A percentile compares a stretch with the other conserved stretches of the same genome.
These are phyloP conservation scores for Podospora pseudoanserina DNA, from an alignment of 495 filamentous ascomycete genomes.

Conservation along the genomic window DNA sequence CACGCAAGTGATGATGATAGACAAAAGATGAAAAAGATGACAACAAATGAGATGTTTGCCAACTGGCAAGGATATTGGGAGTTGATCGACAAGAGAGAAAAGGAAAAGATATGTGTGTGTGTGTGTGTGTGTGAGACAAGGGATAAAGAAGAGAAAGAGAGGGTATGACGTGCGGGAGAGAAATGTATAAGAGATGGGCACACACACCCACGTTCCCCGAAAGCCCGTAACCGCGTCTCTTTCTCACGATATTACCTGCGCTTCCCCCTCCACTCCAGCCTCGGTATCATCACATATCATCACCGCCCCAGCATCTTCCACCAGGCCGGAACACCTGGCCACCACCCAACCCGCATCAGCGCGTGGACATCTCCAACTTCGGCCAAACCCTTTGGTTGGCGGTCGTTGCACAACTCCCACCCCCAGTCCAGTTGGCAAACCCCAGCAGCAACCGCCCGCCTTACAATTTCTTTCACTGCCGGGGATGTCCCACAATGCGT, in stretches of 20 bases:
- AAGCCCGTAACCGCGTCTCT: not conserved
- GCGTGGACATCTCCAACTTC: not conserved
- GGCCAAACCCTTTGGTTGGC: not conserved
- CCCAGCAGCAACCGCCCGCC: not conserved
- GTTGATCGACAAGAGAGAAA: constrained; percentile 1
- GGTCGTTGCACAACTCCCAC: not conserved
- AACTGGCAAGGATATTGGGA: not conserved
- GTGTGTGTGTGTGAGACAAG: too few species aligned
- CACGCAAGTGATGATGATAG: not conserved
- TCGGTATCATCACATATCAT: too few species aligned
- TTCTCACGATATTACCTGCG: not conserved
- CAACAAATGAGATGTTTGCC: not conserved
- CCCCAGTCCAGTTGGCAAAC: not conserved
- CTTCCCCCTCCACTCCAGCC: too few species aligned
- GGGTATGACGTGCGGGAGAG: not conserved
- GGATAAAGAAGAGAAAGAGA: constrained; percentile 3
- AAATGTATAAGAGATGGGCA: not conserved
- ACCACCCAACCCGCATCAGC: too few species aligned
- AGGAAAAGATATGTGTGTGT: not conserved
- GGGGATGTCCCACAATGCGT: not conserved
- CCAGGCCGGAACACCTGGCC: too few species aligned
- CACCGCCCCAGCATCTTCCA: too few species aligned
- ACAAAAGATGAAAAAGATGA: constrained; percentile 1
- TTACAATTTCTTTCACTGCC: not conserved
- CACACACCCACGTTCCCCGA: too few species aligned